A percentile compares a stretch with the other conserved stretches of the same genome.
These are phyloP conservation scores for Aspergillus sparsus DNA, from an alignment of 495 filamentous ascomycete genomes.

Conservation along the genomic window DNA sequence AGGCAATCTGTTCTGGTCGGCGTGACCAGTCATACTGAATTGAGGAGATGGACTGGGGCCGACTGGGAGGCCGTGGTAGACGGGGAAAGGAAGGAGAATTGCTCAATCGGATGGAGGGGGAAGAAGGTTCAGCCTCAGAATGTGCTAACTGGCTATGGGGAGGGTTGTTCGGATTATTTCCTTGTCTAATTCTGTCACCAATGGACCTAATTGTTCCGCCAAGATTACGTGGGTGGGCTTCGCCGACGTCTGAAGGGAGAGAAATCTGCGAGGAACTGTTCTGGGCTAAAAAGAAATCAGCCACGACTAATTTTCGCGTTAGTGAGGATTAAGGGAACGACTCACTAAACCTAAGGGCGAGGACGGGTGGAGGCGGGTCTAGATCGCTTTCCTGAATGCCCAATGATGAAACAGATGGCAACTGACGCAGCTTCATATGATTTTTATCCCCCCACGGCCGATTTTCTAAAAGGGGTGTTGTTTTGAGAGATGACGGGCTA, in stretches of 20 bases:
- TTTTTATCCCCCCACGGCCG: constrained; percentile 7
- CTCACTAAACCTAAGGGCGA: constrained; percentile 22
- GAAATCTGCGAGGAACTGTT: constrained; percentile 17
- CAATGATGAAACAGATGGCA: constrained; percentile 26
- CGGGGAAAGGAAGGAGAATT: background rate
- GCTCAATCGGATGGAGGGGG: background rate
- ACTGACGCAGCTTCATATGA: constrained; percentile 15
- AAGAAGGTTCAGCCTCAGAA: constrained; percentile 12
- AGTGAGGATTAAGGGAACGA: background rate
- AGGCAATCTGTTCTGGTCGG: constrained; percentile 14
- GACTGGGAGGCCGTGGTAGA: background rate
- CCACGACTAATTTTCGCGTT: constrained; percentile 1
- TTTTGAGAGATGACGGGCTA: background rate
- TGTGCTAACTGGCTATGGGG: constrained; percentile 5
- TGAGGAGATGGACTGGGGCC: constrained; percentile 3
- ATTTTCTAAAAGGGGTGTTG: background rate
- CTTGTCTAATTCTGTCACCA: constrained; percentile 6
- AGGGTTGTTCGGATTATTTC: constrained; percentile 6
- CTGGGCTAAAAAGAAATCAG: constrained; percentile 6
- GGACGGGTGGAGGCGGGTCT: constrained; percentile 17
- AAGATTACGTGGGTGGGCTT: constrained; percentile 15
- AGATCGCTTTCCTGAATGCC: constrained; percentile 18
- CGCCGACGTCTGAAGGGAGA: constrained; percentile 15
- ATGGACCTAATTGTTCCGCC: constrained; percentile 10
- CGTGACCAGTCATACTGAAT: constrained; percentile 17